Base-by-base conservation (phyloP, 2,329 filamentous ascomycete species). In the Aschersonia sp. region DNA sequence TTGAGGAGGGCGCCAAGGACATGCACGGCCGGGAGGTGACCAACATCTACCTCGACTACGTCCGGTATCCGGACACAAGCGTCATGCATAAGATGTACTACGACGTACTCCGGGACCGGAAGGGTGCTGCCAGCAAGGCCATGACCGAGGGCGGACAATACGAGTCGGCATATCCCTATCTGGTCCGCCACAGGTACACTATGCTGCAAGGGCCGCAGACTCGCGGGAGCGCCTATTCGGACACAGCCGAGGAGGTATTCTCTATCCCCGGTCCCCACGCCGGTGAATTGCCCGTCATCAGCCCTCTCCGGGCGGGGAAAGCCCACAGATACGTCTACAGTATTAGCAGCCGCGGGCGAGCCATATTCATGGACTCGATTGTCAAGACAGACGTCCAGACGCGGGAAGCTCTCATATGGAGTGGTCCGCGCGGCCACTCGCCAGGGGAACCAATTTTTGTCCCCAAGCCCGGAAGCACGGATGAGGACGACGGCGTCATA, bases 391-490 rank as follows among this genome's bases (percentile, higher is more conserved):
- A 88, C 56, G 67, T 77, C 3, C 54, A 64, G 7, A 80, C 74
- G 0, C 65, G 72, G 9, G 67, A 70, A 31, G 66, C 69, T 0
- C 51, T 73, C 3, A 66, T 74, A 51, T 87, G 83, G 83, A 68
- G 73, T 9, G 69, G 68, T 0, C 67, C 68, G 0, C 59, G 65
- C 1, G 79, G 74, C 0, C 80, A 86, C 55, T 82, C 79, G 0
- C 83, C 84, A 0, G 77, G 82, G 2, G 84, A 87, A 60, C 70
- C 82, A 0, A 78, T 87, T 32, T 87, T 86, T 51, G 69, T 88
- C 1, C 65, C 73, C 1, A 57, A 63, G 5, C 65, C 67, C 4
- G 63, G 56, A 5, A 60, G 67, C 0, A 55, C 52, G 4, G 69
- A 65, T 0, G 81, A 85, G 57, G 82, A 86, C 54, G 78, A 80